These are phyloP conservation scores for Rhizodiscina lignyota DNA, from an alignment of 495 filamentous ascomycete species.

Conservation along the genomic window DNA sequence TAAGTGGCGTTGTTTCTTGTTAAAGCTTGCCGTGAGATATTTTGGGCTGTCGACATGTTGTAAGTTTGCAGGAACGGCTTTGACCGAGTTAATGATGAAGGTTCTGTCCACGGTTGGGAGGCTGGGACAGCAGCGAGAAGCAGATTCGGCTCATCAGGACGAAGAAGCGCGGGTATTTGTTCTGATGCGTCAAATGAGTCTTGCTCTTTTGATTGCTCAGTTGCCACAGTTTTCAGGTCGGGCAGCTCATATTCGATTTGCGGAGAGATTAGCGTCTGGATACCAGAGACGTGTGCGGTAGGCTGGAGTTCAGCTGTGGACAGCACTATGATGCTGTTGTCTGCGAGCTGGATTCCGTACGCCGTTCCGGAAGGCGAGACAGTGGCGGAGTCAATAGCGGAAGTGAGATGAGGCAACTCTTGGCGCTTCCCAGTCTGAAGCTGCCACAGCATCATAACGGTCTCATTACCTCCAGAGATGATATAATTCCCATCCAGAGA, in stretches of 20 bases:
- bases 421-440: slow-evolving; percentile 67
- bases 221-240: background rate
- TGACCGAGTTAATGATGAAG: no score
- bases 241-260: background rate
- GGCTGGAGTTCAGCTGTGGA: slow-evolving; percentile 78
- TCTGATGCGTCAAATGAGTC: background rate
- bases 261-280: slow-evolving; percentile 38
- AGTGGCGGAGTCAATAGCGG: slow-evolving; percentile 64
- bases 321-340: slow-evolving; percentile 78
- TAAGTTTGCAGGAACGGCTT: slow-evolving; percentile 70
- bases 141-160: slow-evolving; percentile 33
- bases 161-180: background rate
- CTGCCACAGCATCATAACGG: slow-evolving; percentile 90
- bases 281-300: slow-evolving; percentile 61
- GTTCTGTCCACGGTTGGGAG: slow-evolving; percentile 21
- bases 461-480: slow-evolving; percentile 81
- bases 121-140: slow-evolving; percentile 45
- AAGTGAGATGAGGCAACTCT: slow-evolving; percentile 73
- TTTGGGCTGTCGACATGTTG: slow-evolving; percentile 53
- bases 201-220: background rate
- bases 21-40: slow-evolving; percentile 70
- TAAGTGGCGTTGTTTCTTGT: slow-evolving; percentile 76
- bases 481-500: slow-evolving; percentile 90
- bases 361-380: slow-evolving; percentile 63
- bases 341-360: slow-evolving; percentile 68